Conservation (phyloP, 352 stramenopile species). For the Globisporangium camurandrum region DNA sequence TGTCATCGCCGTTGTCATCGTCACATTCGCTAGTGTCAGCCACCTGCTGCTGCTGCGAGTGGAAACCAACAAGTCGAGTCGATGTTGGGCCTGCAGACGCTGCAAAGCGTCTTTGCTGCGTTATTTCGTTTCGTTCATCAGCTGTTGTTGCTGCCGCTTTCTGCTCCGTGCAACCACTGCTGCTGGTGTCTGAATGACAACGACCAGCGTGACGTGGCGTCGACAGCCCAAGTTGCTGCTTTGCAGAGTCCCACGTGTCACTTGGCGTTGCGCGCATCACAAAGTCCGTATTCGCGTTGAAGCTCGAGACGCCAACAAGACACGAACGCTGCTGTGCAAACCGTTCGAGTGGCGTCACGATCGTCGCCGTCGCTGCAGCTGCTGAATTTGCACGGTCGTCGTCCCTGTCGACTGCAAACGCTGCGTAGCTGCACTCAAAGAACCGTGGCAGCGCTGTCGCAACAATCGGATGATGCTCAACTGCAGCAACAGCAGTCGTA, state of each 20-base stretch:
- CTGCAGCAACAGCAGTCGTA: too few relatives aligned
- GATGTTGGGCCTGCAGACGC: neutral
- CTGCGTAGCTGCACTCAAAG: slow-evolving; percentile 51
- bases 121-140: neutral
- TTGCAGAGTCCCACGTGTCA: slow-evolving; percentile 32
- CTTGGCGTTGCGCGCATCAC: slow-evolving; percentile 22
- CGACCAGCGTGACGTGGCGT: neutral
- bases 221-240: slow-evolving; percentile 23
- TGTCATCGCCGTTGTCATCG: too few relatives aligned
- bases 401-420: neutral
- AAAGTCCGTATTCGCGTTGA: slow-evolving; percentile 42
- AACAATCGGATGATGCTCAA: neutral
- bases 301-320: slow-evolving; percentile 48
- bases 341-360: slow-evolving; percentile 26
- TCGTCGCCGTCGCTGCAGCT: neutral
- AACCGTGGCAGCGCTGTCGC: slow-evolving; percentile 44
- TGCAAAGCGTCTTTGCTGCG: neutral
- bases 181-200: neutral
- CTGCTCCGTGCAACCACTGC: too few relatives aligned
- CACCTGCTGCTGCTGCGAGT: neutral
- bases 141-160: neutral
- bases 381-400: too few relatives aligned
- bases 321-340: slow-evolving; percentile 30
- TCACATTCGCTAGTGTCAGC: neutral
- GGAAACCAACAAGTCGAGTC: neutral